Evolutionary conservation across 441 rosid species (phyloP).

Genomic region (Capsella rubella): DNA sequence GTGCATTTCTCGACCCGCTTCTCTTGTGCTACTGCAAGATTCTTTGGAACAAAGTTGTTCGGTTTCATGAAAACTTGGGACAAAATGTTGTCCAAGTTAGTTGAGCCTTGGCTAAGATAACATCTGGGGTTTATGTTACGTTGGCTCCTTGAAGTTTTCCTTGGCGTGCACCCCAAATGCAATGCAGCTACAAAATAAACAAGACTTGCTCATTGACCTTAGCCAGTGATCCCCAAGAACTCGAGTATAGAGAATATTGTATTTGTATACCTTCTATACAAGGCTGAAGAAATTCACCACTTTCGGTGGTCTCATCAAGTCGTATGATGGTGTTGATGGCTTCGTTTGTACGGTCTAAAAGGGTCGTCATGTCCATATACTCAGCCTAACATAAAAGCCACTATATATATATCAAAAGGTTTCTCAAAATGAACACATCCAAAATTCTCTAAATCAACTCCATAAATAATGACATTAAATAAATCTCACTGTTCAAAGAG

Average conservation of each 20-base stretch:
- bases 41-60: constrained; percentile 37
- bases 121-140: constrained; percentile 53
- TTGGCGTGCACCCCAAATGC: constrained; percentile 67
- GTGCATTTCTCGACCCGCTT: constrained; percentile 12
- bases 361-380: constrained; percentile 65
- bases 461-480: background rate
- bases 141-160: constrained; percentile 66
- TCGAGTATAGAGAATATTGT: background rate
- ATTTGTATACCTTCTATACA: constrained; percentile 66
- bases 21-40: constrained; percentile 24
- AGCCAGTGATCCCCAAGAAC: background rate
- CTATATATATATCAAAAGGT: background rate
- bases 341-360: constrained; percentile 60
- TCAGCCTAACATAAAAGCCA: constrained; percentile 54
- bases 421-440: constrained; percentile 6
- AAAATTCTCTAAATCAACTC: background rate
- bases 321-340: constrained; percentile 71
- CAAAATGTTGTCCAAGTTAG: constrained; percentile 41
- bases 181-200: constrained; percentile 60
- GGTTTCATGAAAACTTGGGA: constrained; percentile 49
- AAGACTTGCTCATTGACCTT: constrained; percentile 24
- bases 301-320: constrained; percentile 64
- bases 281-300: constrained; percentile 64
- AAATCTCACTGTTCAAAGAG: constrained; percentile 38
- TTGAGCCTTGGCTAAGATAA: constrained; percentile 51